phyloP scores from a whole-genome alignment of 306 rosid species.

The Betula pendula region DNA sequence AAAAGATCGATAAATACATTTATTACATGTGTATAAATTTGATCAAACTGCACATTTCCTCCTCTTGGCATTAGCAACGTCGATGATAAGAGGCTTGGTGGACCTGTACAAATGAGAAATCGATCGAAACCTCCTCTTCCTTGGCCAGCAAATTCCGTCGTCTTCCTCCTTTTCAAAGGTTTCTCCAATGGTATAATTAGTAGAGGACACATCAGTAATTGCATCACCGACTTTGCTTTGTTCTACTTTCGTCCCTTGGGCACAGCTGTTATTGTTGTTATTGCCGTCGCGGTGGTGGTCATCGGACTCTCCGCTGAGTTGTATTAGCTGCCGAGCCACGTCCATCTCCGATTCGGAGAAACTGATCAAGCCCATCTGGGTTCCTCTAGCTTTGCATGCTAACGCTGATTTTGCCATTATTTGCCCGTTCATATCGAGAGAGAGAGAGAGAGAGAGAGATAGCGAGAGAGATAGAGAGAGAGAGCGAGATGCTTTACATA shows the following conservation, averaged over 20 bases:
- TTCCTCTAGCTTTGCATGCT: neutral
- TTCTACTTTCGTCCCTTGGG: neutral
- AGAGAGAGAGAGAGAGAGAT: neutral
- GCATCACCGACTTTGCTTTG: neutral
- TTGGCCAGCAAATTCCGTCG: no score
- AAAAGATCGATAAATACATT: no score
- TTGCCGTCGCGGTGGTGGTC: neutral
- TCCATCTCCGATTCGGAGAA: neutral
- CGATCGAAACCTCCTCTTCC: no score
- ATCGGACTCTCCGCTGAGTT: slow-evolving; percentile 3
- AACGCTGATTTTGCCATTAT: neutral
- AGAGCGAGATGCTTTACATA: no score
- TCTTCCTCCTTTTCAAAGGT: no score
- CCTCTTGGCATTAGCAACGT: no score
- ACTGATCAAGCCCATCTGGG: neutral
- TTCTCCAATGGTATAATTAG: neutral
- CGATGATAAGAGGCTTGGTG: no score
- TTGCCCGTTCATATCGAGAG: neutral
- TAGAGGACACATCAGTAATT: neutral
- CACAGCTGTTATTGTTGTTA: neutral
- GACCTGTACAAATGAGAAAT: no score
- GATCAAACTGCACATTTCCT: no score
- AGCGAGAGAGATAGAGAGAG: neutral
- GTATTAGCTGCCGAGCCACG: slow-evolving; percentile 1
- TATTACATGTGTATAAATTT: no score